Base-by-base conservation (phyloP, 2,329 filamentous ascomycete species). In the Penicillium rolfsii region DNA sequence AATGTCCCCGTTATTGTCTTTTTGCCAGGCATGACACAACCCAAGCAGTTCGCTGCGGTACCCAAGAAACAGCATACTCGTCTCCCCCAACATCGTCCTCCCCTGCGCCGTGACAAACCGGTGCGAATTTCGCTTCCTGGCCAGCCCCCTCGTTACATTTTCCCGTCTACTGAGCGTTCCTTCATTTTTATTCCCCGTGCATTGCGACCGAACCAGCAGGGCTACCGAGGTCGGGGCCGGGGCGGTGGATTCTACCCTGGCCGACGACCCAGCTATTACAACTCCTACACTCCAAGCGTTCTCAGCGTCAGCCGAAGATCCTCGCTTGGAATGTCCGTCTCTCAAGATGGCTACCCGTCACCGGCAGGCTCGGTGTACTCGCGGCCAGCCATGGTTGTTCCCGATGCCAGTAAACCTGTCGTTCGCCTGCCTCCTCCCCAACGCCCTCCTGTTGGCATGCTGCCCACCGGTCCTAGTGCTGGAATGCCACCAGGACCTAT, bases 101-200 rank as follows among this genome's bases (percentile, higher is more conserved):
- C 95, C 55, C 85, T 99, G 52, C 90, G 95, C 64, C 89, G 95
- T 70, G 95, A 99, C 80, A 99, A 98, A 75, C 95, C 95, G 7
- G 95, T 98, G 43, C 89, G 95, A 54, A 91, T 99, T 67, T 97
- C 93, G 8, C 83, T 99, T 45, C 94, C 95, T 1, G 84, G 90
- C 30, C 85, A 90, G 64, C 82, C 87, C 12, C 91, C 92, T 38
- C 87, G 91, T 64, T 97, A 97, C 76, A 93, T 97, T 62, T 97
- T 95, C 77, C 95, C 95, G 5, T 90, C 93, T 2, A 83, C 86
- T 50, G 93, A 97, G 70, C 85, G 95, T 66, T 98, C 95, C 0
- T 99, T 99, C 76, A 96, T 97, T 70, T 99, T 99, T 79, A 99
- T 99, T 62, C 95, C 95, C 12, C 86, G 95, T 67, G 94, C 94